Evolutionary conservation across 345 rosid species (phyloP).

Genomic region (Corchorus olitorius): DNA sequence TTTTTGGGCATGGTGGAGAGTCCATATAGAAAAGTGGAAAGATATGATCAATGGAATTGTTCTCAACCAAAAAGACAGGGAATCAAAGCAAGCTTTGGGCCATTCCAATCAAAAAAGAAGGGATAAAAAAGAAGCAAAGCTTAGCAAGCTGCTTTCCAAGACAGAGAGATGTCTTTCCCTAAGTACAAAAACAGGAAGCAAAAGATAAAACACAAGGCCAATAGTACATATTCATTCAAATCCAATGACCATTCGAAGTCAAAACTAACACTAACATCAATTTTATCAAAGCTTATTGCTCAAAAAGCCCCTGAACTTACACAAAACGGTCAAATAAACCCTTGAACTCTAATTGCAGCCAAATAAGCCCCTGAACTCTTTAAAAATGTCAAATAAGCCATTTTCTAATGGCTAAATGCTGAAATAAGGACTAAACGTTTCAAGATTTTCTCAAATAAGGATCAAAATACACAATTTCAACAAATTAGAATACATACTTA

Average conservation of each 20-base stretch:
- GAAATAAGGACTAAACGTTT: no score
- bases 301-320: no score
- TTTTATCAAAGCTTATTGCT: not conserved
- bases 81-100: conserved; percentile 22
- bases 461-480: no score
- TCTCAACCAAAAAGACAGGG: conserved; percentile 23
- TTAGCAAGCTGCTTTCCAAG: conserved; percentile 20
- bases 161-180: conserved; percentile 22
- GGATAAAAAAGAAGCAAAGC: conserved; percentile 4
- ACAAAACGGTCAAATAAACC: no score
- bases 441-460: no score
- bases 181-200: conserved; percentile 7
- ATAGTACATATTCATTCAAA: not conserved
- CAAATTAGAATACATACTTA: no score
- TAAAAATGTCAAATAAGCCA: no score
- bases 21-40: conserved; percentile 39
- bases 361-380: no score
- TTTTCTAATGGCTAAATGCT: no score
- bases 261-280: not conserved
- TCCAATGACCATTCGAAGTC: conserved; percentile 12
- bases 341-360: no score
- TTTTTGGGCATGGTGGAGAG: conserved; percentile 46
- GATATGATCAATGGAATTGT: conserved; percentile 33
- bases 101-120: conserved; percentile 7
- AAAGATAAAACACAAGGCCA: not conserved